Evolutionary conservation across 176 grass and related monocot species (phyloP).

Genomic region (Musa troglodytarum): DNA sequence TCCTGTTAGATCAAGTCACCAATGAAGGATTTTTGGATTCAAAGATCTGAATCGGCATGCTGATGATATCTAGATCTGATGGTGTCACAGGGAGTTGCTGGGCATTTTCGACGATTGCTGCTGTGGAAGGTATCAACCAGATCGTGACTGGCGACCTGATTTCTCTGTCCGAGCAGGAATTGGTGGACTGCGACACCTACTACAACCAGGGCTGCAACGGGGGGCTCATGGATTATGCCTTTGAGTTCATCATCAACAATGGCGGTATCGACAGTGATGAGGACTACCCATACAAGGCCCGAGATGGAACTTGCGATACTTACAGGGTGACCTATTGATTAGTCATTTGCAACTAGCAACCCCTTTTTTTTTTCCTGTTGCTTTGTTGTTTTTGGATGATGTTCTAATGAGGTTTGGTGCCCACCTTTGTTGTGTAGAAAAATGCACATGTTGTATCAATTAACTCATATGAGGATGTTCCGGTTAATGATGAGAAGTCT

Average conservation of each 20-base stretch:
- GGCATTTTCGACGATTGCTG: conserved; percentile 39
- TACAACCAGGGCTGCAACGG: conserved; percentile 31
- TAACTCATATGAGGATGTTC: conserved; percentile 30
- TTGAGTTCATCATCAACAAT: conserved; percentile 30
- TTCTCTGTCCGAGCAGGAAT: conserved; percentile 46
- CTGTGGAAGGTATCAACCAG: conserved; percentile 40
- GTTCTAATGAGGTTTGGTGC: not conserved
- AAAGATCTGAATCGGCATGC: not conserved
- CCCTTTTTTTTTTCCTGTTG: not conserved
- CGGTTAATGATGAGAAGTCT: conserved; percentile 26
- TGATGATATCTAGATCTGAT: not conserved
- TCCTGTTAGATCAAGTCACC: too few relatives aligned
- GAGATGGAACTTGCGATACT: conserved; percentile 24
- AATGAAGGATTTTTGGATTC: too few relatives aligned
- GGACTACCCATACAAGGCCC: conserved; percentile 22
- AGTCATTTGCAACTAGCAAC: not conserved
- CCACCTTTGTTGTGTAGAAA: conserved; percentile 9
- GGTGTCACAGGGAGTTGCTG: conserved; percentile 30
- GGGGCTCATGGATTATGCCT: conserved; percentile 30
- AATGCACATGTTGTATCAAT: conserved; percentile 26
- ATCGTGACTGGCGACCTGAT: conserved; percentile 40
- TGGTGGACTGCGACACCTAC: conserved; percentile 36
- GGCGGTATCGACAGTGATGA: conserved; percentile 24
- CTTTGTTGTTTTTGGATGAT: not conserved
- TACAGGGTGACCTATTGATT: conserved; percentile 20